Evolutionary conservation across 75 land plant genomes (phyloP).

Genomic region (Larix kaempferi): DNA sequence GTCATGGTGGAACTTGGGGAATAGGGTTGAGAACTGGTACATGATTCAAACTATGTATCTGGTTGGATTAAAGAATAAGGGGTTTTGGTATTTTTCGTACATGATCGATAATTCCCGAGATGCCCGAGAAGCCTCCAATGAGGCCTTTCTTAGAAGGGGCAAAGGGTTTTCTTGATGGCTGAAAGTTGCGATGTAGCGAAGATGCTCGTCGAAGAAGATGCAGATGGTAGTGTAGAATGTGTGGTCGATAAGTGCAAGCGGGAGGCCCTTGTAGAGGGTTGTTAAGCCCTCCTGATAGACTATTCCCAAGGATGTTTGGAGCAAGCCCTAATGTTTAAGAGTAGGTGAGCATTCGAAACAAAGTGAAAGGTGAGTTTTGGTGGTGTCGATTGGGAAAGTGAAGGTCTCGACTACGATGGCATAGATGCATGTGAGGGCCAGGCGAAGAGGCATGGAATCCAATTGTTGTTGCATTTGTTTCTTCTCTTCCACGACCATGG

Average conservation of each 20-base stretch:
- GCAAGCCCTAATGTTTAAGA: slow-evolving; percentile 20
- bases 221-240: slow-evolving; percentile 85
- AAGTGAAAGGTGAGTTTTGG: slow-evolving; percentile 82
- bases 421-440: slow-evolving; percentile 56
- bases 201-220: slow-evolving; percentile 72
- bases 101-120: slow-evolving; percentile 87
- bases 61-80: background rate
- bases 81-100: slow-evolving; percentile 21
- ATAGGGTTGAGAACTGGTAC: too few species aligned
- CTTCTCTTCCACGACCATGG: too few species aligned
- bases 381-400: slow-evolving; percentile 87
- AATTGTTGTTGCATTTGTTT: too few species aligned
- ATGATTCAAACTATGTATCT: background rate
- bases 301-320: slow-evolving; percentile 46
- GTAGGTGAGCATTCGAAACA: slow-evolving; percentile 21
- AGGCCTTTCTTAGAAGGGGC: slow-evolving; percentile 42
- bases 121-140: slow-evolving; percentile 79
- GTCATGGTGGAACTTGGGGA: too few species aligned
- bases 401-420: slow-evolving; percentile 78
- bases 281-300: slow-evolving; percentile 37
- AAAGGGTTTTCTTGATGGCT: background rate
- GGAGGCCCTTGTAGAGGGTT: slow-evolving; percentile 74
- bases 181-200: slow-evolving; percentile 27
- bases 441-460: slow-evolving; percentile 20
- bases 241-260: slow-evolving; percentile 78